Base-by-base conservation (phyloP, 495 filamentous ascomycete species). In the Penicillium taxi region DNA sequence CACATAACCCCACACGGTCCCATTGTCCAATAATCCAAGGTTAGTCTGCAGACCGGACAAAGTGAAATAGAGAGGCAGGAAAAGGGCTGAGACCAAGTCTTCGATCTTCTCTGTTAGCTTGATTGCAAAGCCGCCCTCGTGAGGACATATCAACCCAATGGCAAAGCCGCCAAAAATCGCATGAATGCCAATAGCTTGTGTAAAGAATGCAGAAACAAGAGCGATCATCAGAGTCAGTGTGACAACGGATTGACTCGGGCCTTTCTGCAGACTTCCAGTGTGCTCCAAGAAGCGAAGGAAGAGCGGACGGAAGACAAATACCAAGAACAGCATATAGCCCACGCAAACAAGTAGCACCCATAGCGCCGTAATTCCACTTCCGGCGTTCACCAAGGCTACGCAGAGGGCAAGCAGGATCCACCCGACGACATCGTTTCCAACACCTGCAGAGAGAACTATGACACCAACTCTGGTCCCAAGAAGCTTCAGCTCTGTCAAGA, bases 31-130 rank as follows among this genome's bases (percentile, higher is more conserved):
- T 12, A 96, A 68, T 16, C 88, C 91, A 29, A 98, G 66, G 52
- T 98, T 81, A 5, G 91, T 98, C 52, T 72, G 85, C 21, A 98
- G 64, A 0, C 91, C 91, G 16, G 91, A 96, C 6, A 94, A 71
- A 3, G 91, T 86, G 63, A 96, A 98, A 56, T 98, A 98, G 3
- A 98, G 79, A 0, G 91, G 91, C 9, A 96, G 66, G 44, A 98
- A 87, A n/a, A 98, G 67, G 15, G 86, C 77, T 1, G 78, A 75
- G 32, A 98, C 81, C 6, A 98, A 62, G 63, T 98, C 91, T 55
- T 98, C 91, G 35, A 98, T 77, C 67, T 96, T 98, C 53, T 98
- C 91, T 0, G 89, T 90, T 40, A 98, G 59, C 45, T 91, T 88
- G 55, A 96, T 93, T 12, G 87, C 84, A 58, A 96, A 98, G 5